phyloP scores from a whole-genome alignment of 192 early-diverging fungal genomes.

The Rhizophagus sp. region DNA sequence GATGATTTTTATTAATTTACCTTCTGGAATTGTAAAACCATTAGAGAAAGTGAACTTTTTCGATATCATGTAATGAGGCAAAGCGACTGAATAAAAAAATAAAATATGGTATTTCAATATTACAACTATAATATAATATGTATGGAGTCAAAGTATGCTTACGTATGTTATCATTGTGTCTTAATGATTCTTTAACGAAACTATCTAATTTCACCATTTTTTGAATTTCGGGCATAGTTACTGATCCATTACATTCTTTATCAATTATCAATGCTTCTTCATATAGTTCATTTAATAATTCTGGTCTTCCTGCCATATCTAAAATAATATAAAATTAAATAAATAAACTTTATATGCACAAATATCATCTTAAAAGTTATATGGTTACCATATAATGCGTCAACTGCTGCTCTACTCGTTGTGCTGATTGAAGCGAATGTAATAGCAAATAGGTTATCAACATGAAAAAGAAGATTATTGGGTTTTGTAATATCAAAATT shows the following conservation, averaged over 20 bases:
- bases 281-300: slow-evolving; percentile 3
- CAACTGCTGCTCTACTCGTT: not conserved
- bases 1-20: not conserved
- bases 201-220: slow-evolving; percentile 22
- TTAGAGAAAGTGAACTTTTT: slow-evolving; percentile 10
- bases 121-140: no score
- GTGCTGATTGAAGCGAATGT: not conserved
- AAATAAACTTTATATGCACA: no score
- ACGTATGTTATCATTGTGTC: not conserved
- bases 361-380: no score
- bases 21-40: slow-evolving; percentile 10
- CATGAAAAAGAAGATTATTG: not conserved
- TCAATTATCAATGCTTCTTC: not conserved
- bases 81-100: not conserved
- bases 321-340: no score
- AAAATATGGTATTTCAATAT: not conserved
- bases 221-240: not conserved
- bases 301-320: slow-evolving; percentile 11
- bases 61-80: not conserved
- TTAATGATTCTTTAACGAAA: slow-evolving; percentile 21
- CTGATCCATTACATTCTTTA: not conserved
- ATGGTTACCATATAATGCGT: not conserved
- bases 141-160: not conserved
- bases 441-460: not conserved
- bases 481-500: not conserved